Percentiles rank a stretch among this genome's conserved stretches.
These are phyloP conservation scores for Kurtzmaniella fragi DNA, from an alignment of 805 yeast species.

Conservation along the genomic window DNA sequence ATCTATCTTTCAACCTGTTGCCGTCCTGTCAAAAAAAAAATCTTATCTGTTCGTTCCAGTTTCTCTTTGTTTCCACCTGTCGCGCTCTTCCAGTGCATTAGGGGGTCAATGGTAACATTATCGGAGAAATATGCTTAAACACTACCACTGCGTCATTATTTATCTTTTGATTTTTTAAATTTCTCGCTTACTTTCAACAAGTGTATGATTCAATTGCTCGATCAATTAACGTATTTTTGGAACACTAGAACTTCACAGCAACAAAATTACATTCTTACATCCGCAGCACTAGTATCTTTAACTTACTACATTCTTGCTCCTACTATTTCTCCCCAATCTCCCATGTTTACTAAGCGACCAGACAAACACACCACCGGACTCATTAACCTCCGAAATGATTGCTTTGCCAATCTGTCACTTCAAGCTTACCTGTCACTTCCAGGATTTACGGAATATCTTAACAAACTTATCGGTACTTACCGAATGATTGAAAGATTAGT, in stretches of 20 bases:
- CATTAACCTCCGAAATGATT: slow-evolving; percentile 77
- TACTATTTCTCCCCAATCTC: slow-evolving; percentile 2
- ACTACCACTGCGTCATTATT: neutral
- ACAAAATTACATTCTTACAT: neutral
- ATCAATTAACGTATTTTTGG: neutral
- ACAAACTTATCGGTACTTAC: slow-evolving; percentile 28
- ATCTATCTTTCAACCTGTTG: too few species aligned
- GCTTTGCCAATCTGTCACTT: slow-evolving; percentile 85
- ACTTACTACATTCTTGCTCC: slow-evolving; percentile 2
- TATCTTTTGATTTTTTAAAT: neutral
- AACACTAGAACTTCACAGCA: neutral
- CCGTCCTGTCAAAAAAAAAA: too few species aligned
- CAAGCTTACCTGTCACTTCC: slow-evolving; percentile 73
- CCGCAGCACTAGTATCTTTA: neutral
- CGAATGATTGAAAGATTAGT: slow-evolving; percentile 15
- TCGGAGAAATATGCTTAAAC: neutral
- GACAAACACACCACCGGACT: slow-evolving; percentile 80
- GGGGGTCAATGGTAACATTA: too few species aligned
- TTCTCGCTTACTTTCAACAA: neutral
- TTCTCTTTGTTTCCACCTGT: too few species aligned
- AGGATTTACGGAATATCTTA: slow-evolving; percentile 53
- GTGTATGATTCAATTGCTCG: neutral
- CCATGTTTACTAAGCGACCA: slow-evolving; percentile 50
- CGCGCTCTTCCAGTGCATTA: too few species aligned
- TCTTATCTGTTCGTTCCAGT: too few species aligned